Percentiles rank a stretch among this genome's conserved stretches.
These are phyloP conservation scores for Lecanosticta acicola DNA, from an alignment of 2,329 filamentous ascomycete genomes.

Conservation along the genomic window DNA sequence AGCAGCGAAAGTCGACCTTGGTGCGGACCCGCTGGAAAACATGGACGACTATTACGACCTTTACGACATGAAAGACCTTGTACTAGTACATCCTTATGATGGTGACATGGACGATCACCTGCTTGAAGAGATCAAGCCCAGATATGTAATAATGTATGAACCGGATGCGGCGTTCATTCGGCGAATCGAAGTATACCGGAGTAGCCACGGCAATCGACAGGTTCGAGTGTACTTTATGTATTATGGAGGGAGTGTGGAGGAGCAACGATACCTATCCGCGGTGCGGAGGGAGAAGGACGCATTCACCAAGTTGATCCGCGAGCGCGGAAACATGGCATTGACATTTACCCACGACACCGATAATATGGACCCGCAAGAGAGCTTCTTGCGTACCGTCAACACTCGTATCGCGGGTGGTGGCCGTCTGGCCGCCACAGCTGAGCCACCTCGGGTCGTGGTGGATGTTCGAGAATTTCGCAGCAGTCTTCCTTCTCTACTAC, in stretches of 20 bases:
- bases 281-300: constrained; percentile 95
- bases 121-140: constrained; percentile 87
- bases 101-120: constrained; percentile 94
- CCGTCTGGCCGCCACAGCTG: constrained; percentile 71
- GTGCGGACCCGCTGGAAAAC: constrained; percentile 74
- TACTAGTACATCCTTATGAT: constrained; percentile 88
- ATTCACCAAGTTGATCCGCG: constrained; percentile 90
- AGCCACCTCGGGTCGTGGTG: constrained; percentile 85
- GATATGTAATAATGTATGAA: constrained; percentile 98
- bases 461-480: constrained; percentile 96
- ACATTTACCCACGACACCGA: constrained; percentile 70
- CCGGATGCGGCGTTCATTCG: constrained; percentile 92
- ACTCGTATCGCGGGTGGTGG: constrained; percentile 94
- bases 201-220: constrained; percentile 82
- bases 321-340: constrained; percentile 84
- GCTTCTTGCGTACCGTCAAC: constrained; percentile 90
- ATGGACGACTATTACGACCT: constrained; percentile 91
- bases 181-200: constrained; percentile 89
- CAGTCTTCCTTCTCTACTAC: constrained; percentile 81
- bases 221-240: constrained; percentile 96
- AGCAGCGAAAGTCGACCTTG: constrained; percentile 66
- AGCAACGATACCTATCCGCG: constrained; percentile 83
- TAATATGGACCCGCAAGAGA: constrained; percentile 76
- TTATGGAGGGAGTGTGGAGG: constrained; percentile 89
- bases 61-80: constrained; percentile 82